A percentile compares a stretch with the other conserved stretches of the same genome.
Conservation (phyloP, 208 protist genomes). For the Leishmania aethiopica region DNA sequence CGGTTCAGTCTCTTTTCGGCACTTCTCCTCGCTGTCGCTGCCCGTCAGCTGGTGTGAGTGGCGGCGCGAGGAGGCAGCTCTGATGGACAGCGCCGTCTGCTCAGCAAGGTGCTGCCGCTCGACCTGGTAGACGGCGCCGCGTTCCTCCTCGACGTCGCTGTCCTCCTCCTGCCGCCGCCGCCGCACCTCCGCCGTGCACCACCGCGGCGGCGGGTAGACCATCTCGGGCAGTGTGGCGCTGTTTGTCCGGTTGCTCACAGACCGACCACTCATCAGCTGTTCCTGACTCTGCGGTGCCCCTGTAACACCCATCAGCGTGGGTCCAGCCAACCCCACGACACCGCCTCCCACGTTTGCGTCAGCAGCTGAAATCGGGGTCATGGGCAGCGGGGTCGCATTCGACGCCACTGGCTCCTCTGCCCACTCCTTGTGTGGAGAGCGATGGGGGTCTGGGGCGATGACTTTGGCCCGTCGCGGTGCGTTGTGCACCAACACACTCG, state of each 20-base stretch:
- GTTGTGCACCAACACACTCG: background rate
- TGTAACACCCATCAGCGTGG: background rate
- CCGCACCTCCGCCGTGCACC: conserved; percentile 10
- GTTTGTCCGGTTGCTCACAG: background rate
- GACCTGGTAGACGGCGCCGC: conserved; percentile 35
- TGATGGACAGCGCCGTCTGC: background rate
- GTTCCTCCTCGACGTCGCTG: conserved; percentile 59
- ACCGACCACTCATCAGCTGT: background rate
- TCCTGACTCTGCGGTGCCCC: background rate
- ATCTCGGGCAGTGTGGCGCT: background rate
- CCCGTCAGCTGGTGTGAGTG: background rate
- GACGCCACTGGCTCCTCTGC: background rate
- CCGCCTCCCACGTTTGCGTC: background rate
- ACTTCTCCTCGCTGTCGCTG: background rate
- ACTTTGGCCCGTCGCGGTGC: background rate
- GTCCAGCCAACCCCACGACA: background rate
- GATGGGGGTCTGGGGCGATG: background rate
- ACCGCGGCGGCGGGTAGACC: conserved; percentile 21
- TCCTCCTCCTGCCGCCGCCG: conserved; percentile 36
- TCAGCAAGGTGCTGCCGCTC: conserved; percentile 13
- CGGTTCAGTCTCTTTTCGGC: background rate
- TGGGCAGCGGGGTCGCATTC: background rate
- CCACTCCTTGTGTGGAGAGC: background rate
- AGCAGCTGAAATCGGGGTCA: background rate
- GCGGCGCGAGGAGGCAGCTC: background rate